Evolutionary conservation across 345 rosid species (phyloP).

Genomic region (Dimocarpus longan): DNA sequence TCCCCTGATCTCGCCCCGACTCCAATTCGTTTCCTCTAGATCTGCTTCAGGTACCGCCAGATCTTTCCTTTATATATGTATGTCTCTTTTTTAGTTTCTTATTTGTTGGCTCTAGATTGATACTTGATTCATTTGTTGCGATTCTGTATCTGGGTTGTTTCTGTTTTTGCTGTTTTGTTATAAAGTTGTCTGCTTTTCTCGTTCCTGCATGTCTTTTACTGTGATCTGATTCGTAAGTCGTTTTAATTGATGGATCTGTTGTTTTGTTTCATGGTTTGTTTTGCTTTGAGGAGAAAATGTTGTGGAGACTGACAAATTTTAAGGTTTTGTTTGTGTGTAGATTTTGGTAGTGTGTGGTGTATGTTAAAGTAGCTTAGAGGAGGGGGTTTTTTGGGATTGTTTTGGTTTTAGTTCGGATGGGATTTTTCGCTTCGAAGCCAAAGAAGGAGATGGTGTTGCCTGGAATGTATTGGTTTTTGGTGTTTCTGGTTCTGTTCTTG

Average conservation of each 20-base stretch:
- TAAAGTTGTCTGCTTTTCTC: neutral
- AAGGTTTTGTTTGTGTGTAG: conserved; percentile 20
- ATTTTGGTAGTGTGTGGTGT: conserved; percentile 18
- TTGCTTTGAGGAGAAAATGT: neutral
- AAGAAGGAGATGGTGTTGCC: conserved; percentile 31
- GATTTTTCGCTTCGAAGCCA: neutral
- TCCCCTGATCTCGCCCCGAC: neutral
- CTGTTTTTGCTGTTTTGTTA: neutral
- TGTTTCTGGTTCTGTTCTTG: conserved; percentile 43
- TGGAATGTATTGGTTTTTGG: conserved; percentile 36
- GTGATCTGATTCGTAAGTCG: neutral
- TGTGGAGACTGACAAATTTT: neutral
- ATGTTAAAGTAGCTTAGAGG: conserved; percentile 22
- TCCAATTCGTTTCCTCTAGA: neutral
- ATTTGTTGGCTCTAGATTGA: neutral
- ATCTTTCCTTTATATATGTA: neutral
- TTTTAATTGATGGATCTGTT: conserved; percentile 8
- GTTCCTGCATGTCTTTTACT: neutral
- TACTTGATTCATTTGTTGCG: conserved; percentile 1
- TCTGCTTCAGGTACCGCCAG: conserved; percentile 15
- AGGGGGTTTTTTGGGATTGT: conserved; percentile 20
- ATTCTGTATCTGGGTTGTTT: neutral
- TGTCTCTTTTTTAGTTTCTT: neutral
- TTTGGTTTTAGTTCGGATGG: conserved; percentile 19
- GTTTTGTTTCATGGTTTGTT: neutral